phyloP scores from a whole-genome alignment of 306 rosid species.

The Fagus sylvatica region DNA sequence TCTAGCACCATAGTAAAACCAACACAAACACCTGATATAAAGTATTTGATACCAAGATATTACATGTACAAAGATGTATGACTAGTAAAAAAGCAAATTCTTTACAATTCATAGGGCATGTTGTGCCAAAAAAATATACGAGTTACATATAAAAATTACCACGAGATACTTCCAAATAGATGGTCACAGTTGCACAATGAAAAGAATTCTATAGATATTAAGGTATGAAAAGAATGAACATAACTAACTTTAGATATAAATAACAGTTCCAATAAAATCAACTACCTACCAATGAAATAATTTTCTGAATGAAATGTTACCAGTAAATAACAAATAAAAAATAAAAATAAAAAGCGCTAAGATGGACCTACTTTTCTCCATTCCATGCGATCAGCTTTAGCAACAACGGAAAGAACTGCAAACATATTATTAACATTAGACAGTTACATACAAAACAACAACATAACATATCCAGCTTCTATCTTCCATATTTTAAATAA shows the following conservation, averaged over 20 bases:
- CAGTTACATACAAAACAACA: background rate
- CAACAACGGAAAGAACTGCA: constrained; percentile 95
- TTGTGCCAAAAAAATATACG: background rate
- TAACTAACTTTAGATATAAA: background rate
- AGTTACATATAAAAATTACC: background rate
- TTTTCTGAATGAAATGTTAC: background rate
- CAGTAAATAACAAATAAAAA: constrained; percentile 10
- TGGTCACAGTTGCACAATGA: background rate
- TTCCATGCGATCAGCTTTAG: constrained; percentile 94
- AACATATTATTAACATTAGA: constrained; percentile 32
- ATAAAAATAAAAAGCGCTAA: background rate
- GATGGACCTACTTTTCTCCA: constrained; percentile 65
- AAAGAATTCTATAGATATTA: background rate
- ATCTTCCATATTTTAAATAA: background rate
- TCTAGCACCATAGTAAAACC: background rate
- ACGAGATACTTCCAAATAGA: background rate
- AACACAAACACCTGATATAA: background rate
- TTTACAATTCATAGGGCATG: background rate
- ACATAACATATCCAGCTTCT: background rate
- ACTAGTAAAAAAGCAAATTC: background rate
- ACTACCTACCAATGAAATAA: background rate
- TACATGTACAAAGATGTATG: no score
- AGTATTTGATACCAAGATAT: background rate
- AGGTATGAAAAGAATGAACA: background rate
- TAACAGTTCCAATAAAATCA: background rate